A percentile compares a stretch with the other conserved stretches of the same genome.
phyloP scores from a whole-genome alignment of 345 rosid genomes.

The Sisymbrium irio region DNA sequence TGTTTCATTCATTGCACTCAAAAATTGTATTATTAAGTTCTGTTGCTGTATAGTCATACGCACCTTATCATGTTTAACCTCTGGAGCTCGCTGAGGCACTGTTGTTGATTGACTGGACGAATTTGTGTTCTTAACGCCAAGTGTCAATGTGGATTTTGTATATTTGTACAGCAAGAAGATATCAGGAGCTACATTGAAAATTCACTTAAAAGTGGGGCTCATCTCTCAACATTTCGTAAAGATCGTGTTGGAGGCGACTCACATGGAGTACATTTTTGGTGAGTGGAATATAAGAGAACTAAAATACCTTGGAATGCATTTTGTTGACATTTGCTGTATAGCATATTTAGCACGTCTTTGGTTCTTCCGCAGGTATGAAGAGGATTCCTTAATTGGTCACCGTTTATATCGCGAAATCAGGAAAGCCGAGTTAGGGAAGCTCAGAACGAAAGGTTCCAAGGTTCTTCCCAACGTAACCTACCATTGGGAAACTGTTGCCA shows the following conservation, averaged over 20 bases:
- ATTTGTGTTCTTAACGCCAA: not conserved
- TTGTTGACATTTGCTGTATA: not conserved
- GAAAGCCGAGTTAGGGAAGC: constrained; percentile 67
- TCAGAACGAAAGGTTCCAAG: constrained; percentile 72
- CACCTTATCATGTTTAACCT: not conserved
- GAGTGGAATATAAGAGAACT: not conserved
- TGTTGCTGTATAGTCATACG: not conserved
- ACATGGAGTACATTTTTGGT: constrained; percentile 85
- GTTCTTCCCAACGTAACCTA: constrained; percentile 49
- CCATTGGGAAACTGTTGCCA: constrained; percentile 95
- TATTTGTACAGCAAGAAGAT: constrained; percentile 84
- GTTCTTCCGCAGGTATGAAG: constrained; percentile 72
- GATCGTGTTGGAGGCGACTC: constrained; percentile 91
- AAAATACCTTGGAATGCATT: not conserved
- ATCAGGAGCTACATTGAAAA: constrained; percentile 75
- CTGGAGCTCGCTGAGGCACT: not conserved
- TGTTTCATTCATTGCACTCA: not conserved
- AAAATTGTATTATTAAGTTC: no score
- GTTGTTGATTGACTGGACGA: not conserved
- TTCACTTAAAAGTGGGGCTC: constrained; percentile 74
- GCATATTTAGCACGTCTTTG: constrained; percentile 1
- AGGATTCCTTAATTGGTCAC: constrained; percentile 78
- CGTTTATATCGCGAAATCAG: constrained; percentile 89
- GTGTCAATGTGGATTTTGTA: not conserved
- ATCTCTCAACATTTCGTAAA: constrained; percentile 74